These are phyloP conservation scores for Xylariaceae sp. DNA, from an alignment of 2,329 filamentous ascomycete genomes.

Conservation along the genomic window DNA sequence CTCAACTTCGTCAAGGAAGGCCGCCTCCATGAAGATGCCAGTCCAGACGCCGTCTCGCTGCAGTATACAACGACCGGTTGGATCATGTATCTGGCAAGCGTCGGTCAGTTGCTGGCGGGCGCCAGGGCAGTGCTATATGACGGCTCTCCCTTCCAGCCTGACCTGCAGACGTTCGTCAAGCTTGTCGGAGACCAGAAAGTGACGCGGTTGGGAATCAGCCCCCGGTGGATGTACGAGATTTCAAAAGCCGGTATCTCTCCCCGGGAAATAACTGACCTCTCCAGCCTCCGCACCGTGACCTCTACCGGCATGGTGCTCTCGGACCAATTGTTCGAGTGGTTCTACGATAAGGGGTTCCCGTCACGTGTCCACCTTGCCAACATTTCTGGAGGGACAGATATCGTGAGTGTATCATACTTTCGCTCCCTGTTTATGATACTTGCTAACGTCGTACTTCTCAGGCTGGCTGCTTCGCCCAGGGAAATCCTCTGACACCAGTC, in stretches of 20 bases:
- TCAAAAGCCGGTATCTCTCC: constrained; percentile 59
- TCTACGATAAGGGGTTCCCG: constrained; percentile 68
- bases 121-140: constrained; percentile 68
- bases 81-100: constrained; percentile 76
- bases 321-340: constrained; percentile 73
- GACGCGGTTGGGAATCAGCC: constrained; percentile 70
- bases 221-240: constrained; percentile 70
- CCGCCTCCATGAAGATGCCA: constrained; percentile 41
- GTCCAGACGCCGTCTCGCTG: constrained; percentile 38
- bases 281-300: constrained; percentile 54
- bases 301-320: constrained; percentile 80
- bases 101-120: constrained; percentile 56
- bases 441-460: constrained; percentile 23
- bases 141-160: constrained; percentile 72
- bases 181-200: constrained; percentile 59
- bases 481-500: constrained; percentile 65
- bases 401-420: constrained; percentile 44
- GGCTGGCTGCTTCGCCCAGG: constrained; percentile 55
- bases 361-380: constrained; percentile 61
- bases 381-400: constrained; percentile 72
- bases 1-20: constrained; percentile 55
- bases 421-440: background rate
- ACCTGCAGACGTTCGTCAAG: constrained; percentile 56
- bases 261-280: constrained; percentile 57
- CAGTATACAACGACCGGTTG: constrained; percentile 68